Evolutionary conservation across 2,329 filamentous ascomycete genomes (phyloP).

Genomic region (Domatiomyces globalis): DNA sequence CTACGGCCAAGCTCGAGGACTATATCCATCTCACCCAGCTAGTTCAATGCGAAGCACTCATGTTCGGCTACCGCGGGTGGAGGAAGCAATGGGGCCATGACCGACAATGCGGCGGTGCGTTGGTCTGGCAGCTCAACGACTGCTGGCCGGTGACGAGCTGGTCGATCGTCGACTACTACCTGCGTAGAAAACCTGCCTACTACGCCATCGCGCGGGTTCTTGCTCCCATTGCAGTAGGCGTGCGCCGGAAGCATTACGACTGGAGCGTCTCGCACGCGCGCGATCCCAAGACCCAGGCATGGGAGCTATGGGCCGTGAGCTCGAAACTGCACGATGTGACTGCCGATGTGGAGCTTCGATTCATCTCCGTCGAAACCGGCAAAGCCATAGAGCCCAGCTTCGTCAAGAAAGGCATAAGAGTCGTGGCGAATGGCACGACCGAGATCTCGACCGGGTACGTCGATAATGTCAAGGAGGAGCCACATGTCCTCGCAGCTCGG

Average conservation of each 20-base stretch:
- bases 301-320: conserved; percentile 44
- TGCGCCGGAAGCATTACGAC: conserved; percentile 44
- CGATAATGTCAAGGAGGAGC: conserved; percentile 34
- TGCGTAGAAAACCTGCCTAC: conserved; percentile 47
- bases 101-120: conserved; percentile 31
- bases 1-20: conserved; percentile 37
- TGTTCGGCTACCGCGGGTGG: conserved; percentile 47
- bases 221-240: conserved; percentile 42
- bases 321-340: conserved; percentile 25
- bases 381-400: conserved; percentile 39
- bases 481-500: conserved; percentile 40
- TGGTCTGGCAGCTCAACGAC: conserved; percentile 37
- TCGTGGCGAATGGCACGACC: conserved; percentile 43
- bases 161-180: conserved; percentile 49
- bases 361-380: conserved; percentile 41
- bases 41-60: conserved; percentile 46
- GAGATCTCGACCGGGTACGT: conserved; percentile 37
- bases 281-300: conserved; percentile 39
- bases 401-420: conserved; percentile 33
- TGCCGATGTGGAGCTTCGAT: conserved; percentile 30
- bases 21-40: conserved; percentile 56
- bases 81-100: conserved; percentile 34
- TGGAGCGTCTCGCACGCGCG: conserved; percentile 47
- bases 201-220: conserved; percentile 46
- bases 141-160: conserved; percentile 49